phyloP scores from a whole-genome alignment of 116 monocot species.

The Trichopus zeylanicus region DNA sequence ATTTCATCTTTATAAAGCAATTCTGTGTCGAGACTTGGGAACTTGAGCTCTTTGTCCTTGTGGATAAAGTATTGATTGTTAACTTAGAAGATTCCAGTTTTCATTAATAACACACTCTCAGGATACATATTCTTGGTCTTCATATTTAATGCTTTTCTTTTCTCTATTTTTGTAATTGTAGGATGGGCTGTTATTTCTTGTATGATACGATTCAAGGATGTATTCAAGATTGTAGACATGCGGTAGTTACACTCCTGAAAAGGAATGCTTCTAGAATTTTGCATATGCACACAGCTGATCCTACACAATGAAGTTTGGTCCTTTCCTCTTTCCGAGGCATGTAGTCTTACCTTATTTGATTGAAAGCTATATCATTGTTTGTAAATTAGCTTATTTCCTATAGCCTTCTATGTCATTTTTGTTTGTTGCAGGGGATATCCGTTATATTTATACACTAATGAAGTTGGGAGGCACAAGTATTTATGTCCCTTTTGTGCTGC shows the following conservation, averaged over 20 bases:
- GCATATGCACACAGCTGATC: background rate
- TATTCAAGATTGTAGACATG: slow-evolving; percentile 1
- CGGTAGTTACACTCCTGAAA: background rate
- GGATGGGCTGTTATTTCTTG: background rate
- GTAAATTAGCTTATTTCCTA: background rate
- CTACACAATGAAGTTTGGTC: background rate
- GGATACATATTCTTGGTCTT: background rate
- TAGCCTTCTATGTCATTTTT: background rate
- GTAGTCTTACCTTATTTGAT: background rate
- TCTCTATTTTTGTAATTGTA: background rate
- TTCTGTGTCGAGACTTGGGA: no score
- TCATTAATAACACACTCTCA: no score
- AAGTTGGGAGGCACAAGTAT: background rate
- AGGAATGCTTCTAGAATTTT: background rate
- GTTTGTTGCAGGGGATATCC: background rate
- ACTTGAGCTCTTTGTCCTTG: no score
- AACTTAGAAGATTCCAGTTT: no score
- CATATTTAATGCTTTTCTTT: background rate
- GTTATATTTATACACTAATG: background rate
- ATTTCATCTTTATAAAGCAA: no score
- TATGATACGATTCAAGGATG: background rate
- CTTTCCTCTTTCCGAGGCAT: background rate
- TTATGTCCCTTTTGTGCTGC: background rate
- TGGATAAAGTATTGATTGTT: no score
- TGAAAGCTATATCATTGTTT: background rate